Evolutionary conservation across 2,329 filamentous ascomycete species (phyloP), one percentile per base, ranked within the genome.

Genomic region (Pyrenochaeta sp.): DNA sequence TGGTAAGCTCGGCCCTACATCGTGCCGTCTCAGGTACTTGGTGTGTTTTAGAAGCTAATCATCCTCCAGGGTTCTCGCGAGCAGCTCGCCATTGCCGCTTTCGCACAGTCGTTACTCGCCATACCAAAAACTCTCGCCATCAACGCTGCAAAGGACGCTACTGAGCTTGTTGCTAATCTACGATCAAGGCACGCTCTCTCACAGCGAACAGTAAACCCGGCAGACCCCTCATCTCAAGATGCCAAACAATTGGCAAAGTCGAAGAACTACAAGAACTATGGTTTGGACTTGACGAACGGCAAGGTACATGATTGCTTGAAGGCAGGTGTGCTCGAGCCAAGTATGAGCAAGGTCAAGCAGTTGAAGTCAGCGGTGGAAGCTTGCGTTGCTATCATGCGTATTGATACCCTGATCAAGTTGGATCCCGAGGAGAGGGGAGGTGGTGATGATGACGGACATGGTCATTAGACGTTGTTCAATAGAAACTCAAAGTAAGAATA

Each of bases 191-290:
- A 99, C 72, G 93, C 94, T 22, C 82, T 96, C 35, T 96, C 92
- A 45, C 94, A 99, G 77, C 89, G 92, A 60, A 90, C 91, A 54
- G 55, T 63, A 26, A 61, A 63, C 43, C 90, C 96, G 55, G 89
- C 92, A 60, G 85, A 82, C 38, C 69, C 74, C 11, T 60, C 67
- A 6, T 68, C 71, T 20, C 89, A 93, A 72, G 88, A 96, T 64
- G 90, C 94, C 73, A 96, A 95, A 81, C 86, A 85, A 39, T 81
- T 94, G 45, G 90, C 91, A 35, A 90, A 90, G 74, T 94, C 93
- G 77, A 96, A 96, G 85, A 89, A 89, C 63, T 99, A 97, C 81
- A 94, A 93, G 78, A 99, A 99, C 81, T 99, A 99, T 73, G 94
- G 94, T 36, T 80, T 99, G 45, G 95, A 99, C 73, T 79, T 99